These are phyloP conservation scores for Monilinia aucupariae DNA, from an alignment of 2,329 filamentous ascomycete genomes.

Conservation along the genomic window DNA sequence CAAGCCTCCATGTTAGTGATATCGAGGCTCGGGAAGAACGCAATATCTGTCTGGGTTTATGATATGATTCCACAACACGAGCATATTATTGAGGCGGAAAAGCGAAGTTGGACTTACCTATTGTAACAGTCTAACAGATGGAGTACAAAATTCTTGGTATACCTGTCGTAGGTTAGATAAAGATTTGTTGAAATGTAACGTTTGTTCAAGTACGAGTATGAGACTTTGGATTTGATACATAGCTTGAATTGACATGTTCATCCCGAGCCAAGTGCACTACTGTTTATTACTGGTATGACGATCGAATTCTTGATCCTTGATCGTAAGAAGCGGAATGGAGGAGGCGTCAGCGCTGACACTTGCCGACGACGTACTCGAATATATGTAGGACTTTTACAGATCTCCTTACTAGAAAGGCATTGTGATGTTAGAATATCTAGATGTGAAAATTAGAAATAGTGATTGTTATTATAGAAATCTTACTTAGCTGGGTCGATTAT, in stretches of 20 bases:
- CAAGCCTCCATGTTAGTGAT: not conserved
- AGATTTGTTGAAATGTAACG: not conserved
- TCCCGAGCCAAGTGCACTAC: not conserved
- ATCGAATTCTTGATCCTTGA: slow-evolving; percentile 3
- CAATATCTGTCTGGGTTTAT: not conserved
- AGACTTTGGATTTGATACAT: not conserved
- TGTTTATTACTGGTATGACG: not conserved
- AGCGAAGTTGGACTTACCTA: not conserved
- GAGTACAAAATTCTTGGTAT: slow-evolving; percentile 1
- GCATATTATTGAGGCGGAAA: slow-evolving; percentile 2
- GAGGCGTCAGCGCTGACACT: slow-evolving; percentile 10
- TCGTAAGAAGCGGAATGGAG: not conserved
- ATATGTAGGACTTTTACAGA: not conserved
- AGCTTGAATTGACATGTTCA: not conserved
- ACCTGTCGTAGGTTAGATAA: not conserved
- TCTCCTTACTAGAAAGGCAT: not conserved
- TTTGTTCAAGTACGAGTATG: not conserved
- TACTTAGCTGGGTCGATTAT: not conserved
- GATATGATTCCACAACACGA: slow-evolving; percentile 8
- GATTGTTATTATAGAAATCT: not conserved
- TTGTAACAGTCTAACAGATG: not conserved
- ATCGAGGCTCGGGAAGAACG: slow-evolving; percentile 9
- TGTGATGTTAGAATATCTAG: not conserved
- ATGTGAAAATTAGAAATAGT: not conserved
- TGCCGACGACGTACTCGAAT: slow-evolving; percentile 7